phyloP scores from a whole-genome alignment of 352 stramenopile species.

The Pythium aphanidermatum region DNA sequence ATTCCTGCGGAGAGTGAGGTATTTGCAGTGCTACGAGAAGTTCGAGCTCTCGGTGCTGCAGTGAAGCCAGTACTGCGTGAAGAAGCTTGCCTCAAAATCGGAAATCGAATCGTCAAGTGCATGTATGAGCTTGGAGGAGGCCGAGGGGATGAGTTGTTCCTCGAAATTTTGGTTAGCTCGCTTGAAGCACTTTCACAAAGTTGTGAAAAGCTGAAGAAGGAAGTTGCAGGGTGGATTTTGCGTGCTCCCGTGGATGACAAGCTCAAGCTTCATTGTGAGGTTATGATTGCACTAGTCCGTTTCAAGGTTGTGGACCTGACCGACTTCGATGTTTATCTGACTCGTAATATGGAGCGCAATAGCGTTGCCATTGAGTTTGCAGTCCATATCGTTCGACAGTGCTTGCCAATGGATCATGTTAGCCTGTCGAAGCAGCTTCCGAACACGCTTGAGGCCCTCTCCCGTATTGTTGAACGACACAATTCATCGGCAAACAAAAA shows the following conservation, averaged over 20 bases:
- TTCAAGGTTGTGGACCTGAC: conserved; percentile 91
- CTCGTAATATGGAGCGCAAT: conserved; percentile 94
- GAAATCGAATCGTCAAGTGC: conserved; percentile 96
- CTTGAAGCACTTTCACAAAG: conserved; percentile 91
- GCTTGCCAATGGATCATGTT: conserved; percentile 92
- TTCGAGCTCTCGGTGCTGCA: conserved; percentile 60
- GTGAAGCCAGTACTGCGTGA: conserved; percentile 78
- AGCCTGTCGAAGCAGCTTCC: conserved; percentile 86
- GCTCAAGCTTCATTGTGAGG: conserved; percentile 94
- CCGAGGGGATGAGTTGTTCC: conserved; percentile 87
- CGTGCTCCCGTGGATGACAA: conserved; percentile 93
- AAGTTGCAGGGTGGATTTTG: conserved; percentile 93
- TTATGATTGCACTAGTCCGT: conserved; percentile 93
- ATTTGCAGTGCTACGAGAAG: conserved; percentile 74
- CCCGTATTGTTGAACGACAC: conserved; percentile 79
- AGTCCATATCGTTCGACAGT: conserved; percentile 92
- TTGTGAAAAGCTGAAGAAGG: conserved; percentile 91
- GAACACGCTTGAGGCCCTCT: conserved; percentile 91
- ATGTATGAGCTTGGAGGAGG: conserved; percentile 91
- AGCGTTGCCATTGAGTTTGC: conserved; percentile 95
- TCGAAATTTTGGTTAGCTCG: conserved; percentile 94
- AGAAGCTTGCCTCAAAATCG: conserved; percentile 94
- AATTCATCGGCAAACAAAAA: conserved; percentile 78
- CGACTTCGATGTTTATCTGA: conserved; percentile 95
- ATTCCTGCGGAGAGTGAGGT: conserved; percentile 79